These are phyloP conservation scores for Malus hybrid DNA, from an alignment of 331 rosid genomes.

Conservation along the genomic window DNA sequence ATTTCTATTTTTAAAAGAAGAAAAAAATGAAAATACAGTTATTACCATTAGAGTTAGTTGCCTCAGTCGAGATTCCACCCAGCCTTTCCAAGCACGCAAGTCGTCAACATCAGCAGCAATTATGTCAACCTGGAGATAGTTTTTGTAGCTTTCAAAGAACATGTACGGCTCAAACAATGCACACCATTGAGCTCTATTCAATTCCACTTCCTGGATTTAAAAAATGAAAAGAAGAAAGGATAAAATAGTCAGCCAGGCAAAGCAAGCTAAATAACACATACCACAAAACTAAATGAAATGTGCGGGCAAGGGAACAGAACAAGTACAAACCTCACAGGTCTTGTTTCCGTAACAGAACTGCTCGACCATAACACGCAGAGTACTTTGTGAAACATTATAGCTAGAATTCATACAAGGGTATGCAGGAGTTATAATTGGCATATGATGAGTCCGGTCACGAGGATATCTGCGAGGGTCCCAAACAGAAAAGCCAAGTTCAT, in stretches of 20 bases:
- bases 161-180: constrained; percentile 69
- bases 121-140: constrained; percentile 82
- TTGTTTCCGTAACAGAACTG: constrained; percentile 62
- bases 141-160: constrained; percentile 79
- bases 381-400: constrained; percentile 86
- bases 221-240: not conserved
- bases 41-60: constrained; percentile 73
- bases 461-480: constrained; percentile 93
- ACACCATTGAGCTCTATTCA: constrained; percentile 67
- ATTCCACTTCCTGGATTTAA: constrained; percentile 64
- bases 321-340: constrained; percentile 57
- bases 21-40: not conserved
- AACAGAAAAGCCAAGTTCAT: constrained; percentile 63
- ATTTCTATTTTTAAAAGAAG: not conserved
- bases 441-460: constrained; percentile 68
- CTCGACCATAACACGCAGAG: constrained; percentile 91
- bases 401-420: constrained; percentile 98
- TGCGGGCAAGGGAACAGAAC: not conserved
- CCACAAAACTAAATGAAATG: not conserved
- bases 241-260: not conserved
- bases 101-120: constrained; percentile 69
- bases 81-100: constrained; percentile 82
- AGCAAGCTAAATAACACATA: not conserved
- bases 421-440: constrained; percentile 97
- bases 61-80: constrained; percentile 94